A percentile compares a stretch with the other conserved stretches of the same genome.
Evolutionary conservation across 1,139 yeast genomes (phyloP).

Genomic region (Hyphopichia fennica): DNA sequence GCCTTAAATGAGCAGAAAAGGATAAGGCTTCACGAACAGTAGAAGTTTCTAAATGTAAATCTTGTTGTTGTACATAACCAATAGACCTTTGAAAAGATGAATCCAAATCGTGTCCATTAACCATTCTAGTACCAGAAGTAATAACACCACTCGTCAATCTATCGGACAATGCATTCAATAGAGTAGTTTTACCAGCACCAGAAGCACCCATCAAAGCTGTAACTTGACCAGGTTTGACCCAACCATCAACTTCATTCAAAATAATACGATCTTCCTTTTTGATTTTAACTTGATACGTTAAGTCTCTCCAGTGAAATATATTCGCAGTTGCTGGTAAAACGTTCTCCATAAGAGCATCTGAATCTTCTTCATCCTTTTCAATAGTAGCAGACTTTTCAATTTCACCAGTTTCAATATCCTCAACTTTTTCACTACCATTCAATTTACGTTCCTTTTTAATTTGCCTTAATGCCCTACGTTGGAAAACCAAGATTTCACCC

Average conservation of each 20-base stretch:
- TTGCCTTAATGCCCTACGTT: slow-evolving; percentile 28
- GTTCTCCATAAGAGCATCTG: neutral
- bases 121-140: slow-evolving; percentile 36
- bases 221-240: slow-evolving; percentile 37
- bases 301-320: slow-evolving; percentile 42
- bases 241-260: slow-evolving; percentile 19
- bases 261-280: slow-evolving; percentile 51
- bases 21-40: slow-evolving; percentile 40
- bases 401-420: slow-evolving; percentile 9
- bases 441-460: slow-evolving; percentile 15
- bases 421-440: neutral
- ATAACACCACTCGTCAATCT: slow-evolving; percentile 35
- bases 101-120: slow-evolving; percentile 34
- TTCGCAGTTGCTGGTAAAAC: slow-evolving; percentile 7
- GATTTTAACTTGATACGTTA: slow-evolving; percentile 54
- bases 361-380: neutral
- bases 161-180: slow-evolving; percentile 32
- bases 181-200: slow-evolving; percentile 37
- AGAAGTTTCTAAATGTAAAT: slow-evolving; percentile 35
- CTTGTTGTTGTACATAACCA: slow-evolving; percentile 44
- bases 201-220: slow-evolving; percentile 34
- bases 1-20: slow-evolving; percentile 39
- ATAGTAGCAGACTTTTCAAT: neutral
- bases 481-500: slow-evolving; percentile 79
- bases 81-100: slow-evolving; percentile 41